phyloP scores from a whole-genome alignment of 352 stramenopile genomes.

The Globisporangium camurandrum region DNA sequence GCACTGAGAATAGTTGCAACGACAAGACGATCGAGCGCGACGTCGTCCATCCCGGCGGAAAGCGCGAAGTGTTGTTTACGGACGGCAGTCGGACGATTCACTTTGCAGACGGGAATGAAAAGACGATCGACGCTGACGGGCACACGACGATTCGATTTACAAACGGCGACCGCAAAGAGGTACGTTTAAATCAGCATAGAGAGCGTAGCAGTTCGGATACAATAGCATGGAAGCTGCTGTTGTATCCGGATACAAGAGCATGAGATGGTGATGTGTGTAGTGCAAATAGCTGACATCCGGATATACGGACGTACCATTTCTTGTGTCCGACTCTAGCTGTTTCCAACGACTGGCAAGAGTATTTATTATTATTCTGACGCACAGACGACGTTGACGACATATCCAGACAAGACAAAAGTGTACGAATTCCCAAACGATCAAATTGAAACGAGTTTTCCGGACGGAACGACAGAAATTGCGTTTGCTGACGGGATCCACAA shows the following conservation, averaged over 20 bases:
- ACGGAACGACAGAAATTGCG: constrained; percentile 92
- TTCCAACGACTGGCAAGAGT: constrained; percentile 79
- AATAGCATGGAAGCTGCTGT: not conserved
- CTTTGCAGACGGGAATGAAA: constrained; percentile 92
- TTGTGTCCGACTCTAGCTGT: constrained; percentile 22
- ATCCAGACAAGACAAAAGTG: constrained; percentile 90
- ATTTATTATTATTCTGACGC: constrained; percentile 93
- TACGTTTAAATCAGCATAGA: constrained; percentile 10
- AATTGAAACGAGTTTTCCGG: constrained; percentile 89
- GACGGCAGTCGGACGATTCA: constrained; percentile 68
- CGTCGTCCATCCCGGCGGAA: constrained; percentile 46
- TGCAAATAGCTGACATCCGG: too few species aligned
- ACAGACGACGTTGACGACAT: constrained; percentile 92
- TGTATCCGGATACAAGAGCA: not conserved
- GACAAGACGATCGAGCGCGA: constrained; percentile 20
- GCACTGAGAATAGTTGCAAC: too few species aligned
- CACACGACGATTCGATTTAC: constrained; percentile 87
- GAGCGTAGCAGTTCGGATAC: too few species aligned
- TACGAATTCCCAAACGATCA: constrained; percentile 96
- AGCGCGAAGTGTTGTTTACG: constrained; percentile 46
- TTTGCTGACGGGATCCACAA: constrained; percentile 94
- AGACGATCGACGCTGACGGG: constrained; percentile 88
- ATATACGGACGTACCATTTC: constrained; percentile 2
- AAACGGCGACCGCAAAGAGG: constrained; percentile 95
- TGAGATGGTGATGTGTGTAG: not conserved